Base-by-base conservation (phyloP, 129 eudicot genomes). In the sunflower (Helianthus annuus) region DNA sequence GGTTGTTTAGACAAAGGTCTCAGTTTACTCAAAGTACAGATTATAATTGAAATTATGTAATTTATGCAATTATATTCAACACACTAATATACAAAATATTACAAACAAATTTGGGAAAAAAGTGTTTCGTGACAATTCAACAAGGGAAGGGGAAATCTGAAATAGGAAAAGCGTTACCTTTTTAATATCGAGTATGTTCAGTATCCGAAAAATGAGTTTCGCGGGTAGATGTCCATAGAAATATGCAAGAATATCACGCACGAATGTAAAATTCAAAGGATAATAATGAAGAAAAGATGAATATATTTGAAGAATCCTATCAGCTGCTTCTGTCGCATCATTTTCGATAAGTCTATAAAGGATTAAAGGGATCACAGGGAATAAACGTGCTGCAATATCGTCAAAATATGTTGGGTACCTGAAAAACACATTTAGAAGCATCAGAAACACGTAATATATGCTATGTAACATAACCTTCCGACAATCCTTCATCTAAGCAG, bases 201-300 rank as follows among this genome's bases (percentile, higher is more conserved):
- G 76, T 53, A 85, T 83, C 39, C 83, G 88, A 45, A 86, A 77
- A 45, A 86, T 86, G 29, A 86, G 86, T 66, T 91, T 85, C 48
- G 83, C 86, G 5, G 90, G 95, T 59, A 91, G 95, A 82, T 91
- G 91, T 39, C 90, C 92, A 52, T 88, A 85, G 70, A 91, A 91
- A 78, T 88, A 91, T 45, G 97, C 88, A 68, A 91, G 90, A 44
- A 91, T 83, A 70, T 91, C 97, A 39, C 95, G 95, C 52, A 87
- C 95, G 61, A 91, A 91, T 12, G 97, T 87, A 71, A 91, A 91
- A 75, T 80, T 85, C 40, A 88, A 44, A 71, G 97, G 89, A 78
- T 88, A 80, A 71, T 85, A 85, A 73, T 80, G 87, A 67, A 87
- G 83, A 76, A 91, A 85, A 34, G 84, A 34, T 4, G 87, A 81